These are phyloP conservation scores for Hymenoscyphus albidus DNA, from an alignment of 2,329 filamentous ascomycete species.

Conservation along the genomic window DNA sequence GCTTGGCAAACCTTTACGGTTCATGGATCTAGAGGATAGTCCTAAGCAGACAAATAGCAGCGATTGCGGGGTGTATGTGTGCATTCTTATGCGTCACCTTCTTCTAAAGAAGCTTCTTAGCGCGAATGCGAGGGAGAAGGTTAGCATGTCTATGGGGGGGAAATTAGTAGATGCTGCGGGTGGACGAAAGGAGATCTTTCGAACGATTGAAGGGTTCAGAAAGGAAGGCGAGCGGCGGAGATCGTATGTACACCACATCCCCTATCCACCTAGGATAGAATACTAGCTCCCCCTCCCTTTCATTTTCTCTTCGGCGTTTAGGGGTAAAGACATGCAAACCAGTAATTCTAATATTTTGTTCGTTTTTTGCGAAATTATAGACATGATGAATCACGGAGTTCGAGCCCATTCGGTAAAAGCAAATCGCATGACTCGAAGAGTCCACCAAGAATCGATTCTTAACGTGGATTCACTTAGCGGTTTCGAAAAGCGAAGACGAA, in stretches of 20 bases:
- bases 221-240: constrained; percentile 82
- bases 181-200: constrained; percentile 85
- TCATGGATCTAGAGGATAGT: constrained; percentile 77
- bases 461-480: neutral
- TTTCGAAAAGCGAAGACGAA: too few relatives aligned
- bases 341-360: neutral
- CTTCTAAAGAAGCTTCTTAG: constrained; percentile 77
- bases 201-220: constrained; percentile 79
- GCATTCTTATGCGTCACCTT: constrained; percentile 91
- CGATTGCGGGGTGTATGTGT: constrained; percentile 96
- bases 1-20: constrained; percentile 64
- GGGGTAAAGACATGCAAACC: neutral
- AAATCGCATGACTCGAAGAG: constrained; percentile 23
- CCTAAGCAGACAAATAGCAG: constrained; percentile 89
- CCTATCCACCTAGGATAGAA: neutral
- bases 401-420: constrained; percentile 22
- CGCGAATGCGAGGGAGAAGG: constrained; percentile 77
- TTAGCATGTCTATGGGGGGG: constrained; percentile 89
- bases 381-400: constrained; percentile 23
- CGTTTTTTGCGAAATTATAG: constrained; percentile 11
- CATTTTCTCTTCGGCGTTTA: neutral
- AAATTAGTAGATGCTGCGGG: constrained; percentile 77
- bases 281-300: neutral
- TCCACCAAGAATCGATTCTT: constrained; percentile 29
- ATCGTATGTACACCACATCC: constrained; percentile 56